Evolutionary conservation across 257 asterid species (phyloP).

Genomic region (Leonotis leonurus): DNA sequence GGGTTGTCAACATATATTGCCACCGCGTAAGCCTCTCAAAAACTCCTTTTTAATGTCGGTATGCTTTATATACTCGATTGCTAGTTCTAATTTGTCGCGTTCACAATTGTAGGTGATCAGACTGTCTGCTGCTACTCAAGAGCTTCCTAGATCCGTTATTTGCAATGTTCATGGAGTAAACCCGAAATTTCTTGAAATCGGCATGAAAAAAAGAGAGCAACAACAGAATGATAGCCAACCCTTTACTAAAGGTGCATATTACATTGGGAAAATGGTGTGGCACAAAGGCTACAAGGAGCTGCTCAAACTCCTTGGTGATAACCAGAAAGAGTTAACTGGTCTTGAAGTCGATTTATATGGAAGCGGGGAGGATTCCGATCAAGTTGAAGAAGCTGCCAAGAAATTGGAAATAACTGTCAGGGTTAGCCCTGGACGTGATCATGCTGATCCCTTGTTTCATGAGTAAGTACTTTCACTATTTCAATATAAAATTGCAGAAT

Average conservation of each 20-base stretch:
- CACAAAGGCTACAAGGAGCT: slow-evolving; percentile 94
- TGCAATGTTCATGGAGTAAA: slow-evolving; percentile 98
- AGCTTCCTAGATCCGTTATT: slow-evolving; percentile 82
- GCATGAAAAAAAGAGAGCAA: slow-evolving; percentile 61
- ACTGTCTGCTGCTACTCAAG: slow-evolving; percentile 97
- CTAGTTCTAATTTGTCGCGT: slow-evolving; percentile 20
- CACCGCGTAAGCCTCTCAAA: slow-evolving; percentile 57
- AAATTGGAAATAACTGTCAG: slow-evolving; percentile 56
- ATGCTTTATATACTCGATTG: too few relatives aligned
- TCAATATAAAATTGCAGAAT: not conserved
- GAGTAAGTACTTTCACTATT: slow-evolving; percentile 49
- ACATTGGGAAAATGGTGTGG: slow-evolving; percentile 97
- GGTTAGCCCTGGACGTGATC: slow-evolving; percentile 94
- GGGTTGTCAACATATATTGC: slow-evolving; percentile 92
- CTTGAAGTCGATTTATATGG: slow-evolving; percentile 87
- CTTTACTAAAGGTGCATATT: slow-evolving; percentile 82
- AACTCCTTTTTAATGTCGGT: not conserved
- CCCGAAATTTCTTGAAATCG: slow-evolving; percentile 86
- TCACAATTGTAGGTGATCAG: slow-evolving; percentile 69
- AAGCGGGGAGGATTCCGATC: slow-evolving; percentile 83
- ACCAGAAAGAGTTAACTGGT: slow-evolving; percentile 68
- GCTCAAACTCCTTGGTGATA: slow-evolving; percentile 60
- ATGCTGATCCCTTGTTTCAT: slow-evolving; percentile 83
- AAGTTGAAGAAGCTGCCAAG: slow-evolving; percentile 62
- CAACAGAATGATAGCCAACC: slow-evolving; percentile 40